These are phyloP conservation scores for Blastomyces gilchristii DNA, from an alignment of 2,329 filamentous ascomycete species.

Conservation along the genomic window DNA sequence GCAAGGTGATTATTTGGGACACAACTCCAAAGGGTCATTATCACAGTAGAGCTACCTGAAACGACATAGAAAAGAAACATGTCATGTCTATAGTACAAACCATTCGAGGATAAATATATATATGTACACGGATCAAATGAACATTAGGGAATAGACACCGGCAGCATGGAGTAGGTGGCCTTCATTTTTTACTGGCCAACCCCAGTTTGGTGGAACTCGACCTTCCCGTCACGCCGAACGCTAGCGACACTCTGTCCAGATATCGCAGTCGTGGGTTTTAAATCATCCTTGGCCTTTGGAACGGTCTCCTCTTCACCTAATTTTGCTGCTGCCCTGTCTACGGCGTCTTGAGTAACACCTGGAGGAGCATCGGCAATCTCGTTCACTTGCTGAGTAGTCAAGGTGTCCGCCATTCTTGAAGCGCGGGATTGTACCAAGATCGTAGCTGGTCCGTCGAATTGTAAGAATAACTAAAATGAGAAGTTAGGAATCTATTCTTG, in stretches of 20 bases:
- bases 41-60: not conserved
- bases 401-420: conserved; percentile 62
- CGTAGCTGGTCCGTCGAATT: conserved; percentile 77
- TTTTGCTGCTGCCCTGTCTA: conserved; percentile 32
- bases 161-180: not conserved
- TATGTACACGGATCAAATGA: not conserved
- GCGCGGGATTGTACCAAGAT: conserved; percentile 84
- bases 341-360: conserved; percentile 54
- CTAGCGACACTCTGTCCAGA: conserved; percentile 6
- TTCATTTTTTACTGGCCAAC: not conserved
- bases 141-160: not conserved
- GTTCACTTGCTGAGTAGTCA: conserved; percentile 70
- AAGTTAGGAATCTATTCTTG: not conserved
- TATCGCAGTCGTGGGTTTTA: not conserved
- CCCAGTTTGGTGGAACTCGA: conserved; percentile 6
- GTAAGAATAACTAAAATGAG: conserved; percentile 59
- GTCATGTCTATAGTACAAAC: not conserved
- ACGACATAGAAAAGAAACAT: not conserved
- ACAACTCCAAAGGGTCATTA: not conserved
- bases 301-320: conserved; percentile 26
- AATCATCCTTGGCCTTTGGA: conserved; percentile 2
- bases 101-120: not conserved
- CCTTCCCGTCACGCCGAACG: conserved; percentile 7
- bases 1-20: not conserved
- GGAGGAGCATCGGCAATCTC: conserved; percentile 78